Percentiles rank a stretch among this genome's conserved stretches.
These are phyloP conservation scores for Penicillium sp. DNA, from an alignment of 2,329 filamentous ascomycete species.

Conservation along the genomic window DNA sequence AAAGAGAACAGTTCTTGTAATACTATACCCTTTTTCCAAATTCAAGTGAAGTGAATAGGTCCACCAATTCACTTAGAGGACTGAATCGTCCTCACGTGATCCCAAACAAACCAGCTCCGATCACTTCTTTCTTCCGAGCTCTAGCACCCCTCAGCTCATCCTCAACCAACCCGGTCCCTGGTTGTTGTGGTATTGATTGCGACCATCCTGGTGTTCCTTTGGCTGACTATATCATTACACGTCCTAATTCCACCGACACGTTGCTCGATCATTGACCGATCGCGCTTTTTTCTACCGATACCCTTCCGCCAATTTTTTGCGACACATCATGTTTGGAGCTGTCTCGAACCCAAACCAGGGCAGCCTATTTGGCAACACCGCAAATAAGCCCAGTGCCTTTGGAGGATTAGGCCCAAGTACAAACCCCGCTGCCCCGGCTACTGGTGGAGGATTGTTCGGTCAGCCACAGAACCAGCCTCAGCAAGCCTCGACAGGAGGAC, in stretches of 20 bases:
- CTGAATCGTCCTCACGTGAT: constrained; percentile 18
- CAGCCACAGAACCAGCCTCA: constrained; percentile 19
- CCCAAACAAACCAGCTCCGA: constrained; percentile 26
- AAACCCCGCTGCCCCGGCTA: constrained; percentile 24
- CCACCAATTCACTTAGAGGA: background rate
- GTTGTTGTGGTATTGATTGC: constrained; percentile 9
- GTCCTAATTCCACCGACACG: constrained; percentile 1
- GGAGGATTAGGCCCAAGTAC: constrained; percentile 29
- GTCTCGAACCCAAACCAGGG: constrained; percentile 20
- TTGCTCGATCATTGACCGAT: background rate
- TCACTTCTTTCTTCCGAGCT: constrained; percentile 21
- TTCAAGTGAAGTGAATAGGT: background rate
- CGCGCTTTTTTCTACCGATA: constrained; percentile 16
- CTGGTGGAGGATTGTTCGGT: constrained; percentile 34
- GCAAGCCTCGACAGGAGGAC: constrained; percentile 19
- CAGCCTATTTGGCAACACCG: constrained; percentile 32
- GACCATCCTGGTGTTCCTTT: background rate
- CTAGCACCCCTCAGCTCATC: constrained; percentile 17
- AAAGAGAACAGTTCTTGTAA: background rate
- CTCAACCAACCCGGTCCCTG: constrained; percentile 3
- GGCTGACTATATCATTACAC: background rate
- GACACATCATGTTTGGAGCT: constrained; percentile 36
- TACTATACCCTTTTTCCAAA: background rate
- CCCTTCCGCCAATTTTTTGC: constrained; percentile 9
- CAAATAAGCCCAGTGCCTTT: constrained; percentile 41